phyloP scores from a whole-genome alignment of 257 asterid genomes.

The Forsythia suspensa region DNA sequence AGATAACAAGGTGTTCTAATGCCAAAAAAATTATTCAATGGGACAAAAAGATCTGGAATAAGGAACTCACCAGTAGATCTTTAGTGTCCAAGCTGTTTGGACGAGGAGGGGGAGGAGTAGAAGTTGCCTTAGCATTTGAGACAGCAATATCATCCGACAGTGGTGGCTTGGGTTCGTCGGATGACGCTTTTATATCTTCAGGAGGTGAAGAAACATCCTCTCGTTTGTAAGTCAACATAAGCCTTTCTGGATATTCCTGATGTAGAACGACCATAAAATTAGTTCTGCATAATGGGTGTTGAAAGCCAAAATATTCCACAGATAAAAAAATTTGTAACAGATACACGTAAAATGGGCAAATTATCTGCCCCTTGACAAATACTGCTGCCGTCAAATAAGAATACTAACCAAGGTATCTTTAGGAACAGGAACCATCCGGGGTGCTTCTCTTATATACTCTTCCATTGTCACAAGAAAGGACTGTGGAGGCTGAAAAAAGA shows the following conservation, averaged over 20 bases:
- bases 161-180: constrained; percentile 48
- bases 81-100: constrained; percentile 54
- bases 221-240: constrained; percentile 88
- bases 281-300: neutral
- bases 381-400: neutral
- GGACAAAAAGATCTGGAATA: neutral
- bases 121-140: constrained; percentile 45
- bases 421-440: constrained; percentile 55
- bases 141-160: constrained; percentile 47
- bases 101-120: constrained; percentile 40
- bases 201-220: constrained; percentile 64
- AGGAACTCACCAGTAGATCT: constrained; percentile 70
- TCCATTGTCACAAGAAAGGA: constrained; percentile 66
- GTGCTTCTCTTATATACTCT: constrained; percentile 67
- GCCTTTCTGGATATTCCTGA: constrained; percentile 94
- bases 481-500: constrained; percentile 54
- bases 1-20: neutral
- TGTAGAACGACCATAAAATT: constrained; percentile 8
- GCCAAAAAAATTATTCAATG: neutral
- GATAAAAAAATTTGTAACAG: neutral
- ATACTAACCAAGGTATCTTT: constrained; percentile 49
- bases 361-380: neutral
- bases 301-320: neutral
- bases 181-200: constrained; percentile 54
- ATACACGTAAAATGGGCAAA: neutral